These are phyloP conservation scores for Lolium perenne DNA, from an alignment of 176 grass and related monocot species.

Conservation along the genomic window DNA sequence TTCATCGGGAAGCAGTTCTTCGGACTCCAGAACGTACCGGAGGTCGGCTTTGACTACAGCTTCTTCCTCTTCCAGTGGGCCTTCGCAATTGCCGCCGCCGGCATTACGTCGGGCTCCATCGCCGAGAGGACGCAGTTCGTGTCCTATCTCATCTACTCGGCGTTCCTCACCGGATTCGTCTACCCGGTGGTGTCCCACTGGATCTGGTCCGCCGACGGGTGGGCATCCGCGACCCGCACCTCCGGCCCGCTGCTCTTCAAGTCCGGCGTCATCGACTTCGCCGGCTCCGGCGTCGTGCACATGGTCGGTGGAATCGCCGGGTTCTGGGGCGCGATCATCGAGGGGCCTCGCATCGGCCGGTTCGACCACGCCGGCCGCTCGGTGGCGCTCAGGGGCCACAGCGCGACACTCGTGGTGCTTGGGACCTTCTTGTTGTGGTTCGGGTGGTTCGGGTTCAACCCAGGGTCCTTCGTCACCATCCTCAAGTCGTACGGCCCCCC, in stretches of 20 bases:
- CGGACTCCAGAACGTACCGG: conserved; percentile 70
- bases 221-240: conserved; percentile 63
- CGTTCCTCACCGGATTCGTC: conserved; percentile 92
- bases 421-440: conserved; percentile 97
- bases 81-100: conserved; percentile 94
- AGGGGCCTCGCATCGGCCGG: conserved; percentile 83
- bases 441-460: conserved; percentile 96
- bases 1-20: conserved; percentile 98
- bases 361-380: conserved; percentile 77
- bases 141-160: conserved; percentile 88
- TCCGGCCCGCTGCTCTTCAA: conserved; percentile 67
- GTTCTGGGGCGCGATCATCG: conserved; percentile 89
- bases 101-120: conserved; percentile 94
- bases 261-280: conserved; percentile 95
- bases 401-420: conserved; percentile 83
- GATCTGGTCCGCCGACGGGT: conserved; percentile 87
- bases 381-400: conserved; percentile 84
- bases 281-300: conserved; percentile 93
- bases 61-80: conserved; percentile 98
- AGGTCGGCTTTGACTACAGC: conserved; percentile 68
- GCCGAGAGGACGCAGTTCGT: conserved; percentile 95
- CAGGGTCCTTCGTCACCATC: conserved; percentile 83
- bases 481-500: conserved; percentile 71
- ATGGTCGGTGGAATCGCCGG: conserved; percentile 93
- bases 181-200: conserved; percentile 94